Base-by-base conservation (phyloP, 768 basidiomycete species). In the Mycena galericulata region DNA sequence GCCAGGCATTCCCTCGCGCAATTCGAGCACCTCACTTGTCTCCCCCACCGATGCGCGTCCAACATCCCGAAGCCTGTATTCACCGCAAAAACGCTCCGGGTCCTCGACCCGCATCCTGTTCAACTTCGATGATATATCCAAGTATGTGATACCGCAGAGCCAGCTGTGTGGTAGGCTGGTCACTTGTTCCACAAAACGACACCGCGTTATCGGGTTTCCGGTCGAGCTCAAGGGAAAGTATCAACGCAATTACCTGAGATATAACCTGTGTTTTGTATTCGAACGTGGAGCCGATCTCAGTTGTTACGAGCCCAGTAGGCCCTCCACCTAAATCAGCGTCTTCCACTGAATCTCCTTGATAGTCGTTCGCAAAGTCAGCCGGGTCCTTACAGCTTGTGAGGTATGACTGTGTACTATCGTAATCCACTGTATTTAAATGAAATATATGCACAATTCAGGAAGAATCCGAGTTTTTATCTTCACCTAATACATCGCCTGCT, bases 181-280 rank as follows among this genome's bases (percentile, higher is more conserved):
- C 50, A 95, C 91, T 20, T 96, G 94, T 71, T 87, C 95, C 12
- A 93, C 94, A 0, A 87, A 87, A 47, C 89, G 86, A 36, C 92
- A 95, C 77, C 91, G 96, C 65, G 90, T 99, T 62, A 91, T 98
- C 54, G 97, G 97, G 1, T 96, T 97, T 75, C 98, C 98, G 3
- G 90, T 95, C 49, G 88, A 92, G 69, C 83, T 96, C 57, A 84
- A 85, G 56, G 93, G 89, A 72, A 88, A 84, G 70, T 98, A 98
- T 76, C 84, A 89, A 62, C 87, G 97, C 29, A 93, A 96, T 75
- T 95, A 92, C 78, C 97, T 98, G 79, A 87, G 92, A 70, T 98
- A 94, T 81, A 99, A 99, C 77, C 81, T 98, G 29, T 98, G 97
- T 79, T 98, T 98, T 78, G 97, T 98, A 4, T 99, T 99, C 78